phyloP scores from a whole-genome alignment of 1,284 basidiomycete species.

The Tetrapyrgos nigripes region DNA sequence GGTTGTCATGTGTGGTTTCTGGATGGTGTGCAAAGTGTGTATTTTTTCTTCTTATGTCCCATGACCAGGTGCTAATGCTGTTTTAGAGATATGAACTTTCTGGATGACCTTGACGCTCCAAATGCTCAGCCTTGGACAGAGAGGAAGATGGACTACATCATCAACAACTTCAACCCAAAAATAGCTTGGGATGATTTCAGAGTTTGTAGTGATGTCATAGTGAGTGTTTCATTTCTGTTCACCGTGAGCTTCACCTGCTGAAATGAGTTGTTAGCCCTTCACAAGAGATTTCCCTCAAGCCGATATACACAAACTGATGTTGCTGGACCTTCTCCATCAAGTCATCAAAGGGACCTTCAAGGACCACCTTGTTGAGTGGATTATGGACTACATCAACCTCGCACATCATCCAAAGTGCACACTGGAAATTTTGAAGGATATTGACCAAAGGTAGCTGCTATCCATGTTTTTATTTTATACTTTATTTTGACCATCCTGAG shows the following conservation, averaged over 20 bases:
- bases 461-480: not conserved
- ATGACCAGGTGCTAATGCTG: not conserved
- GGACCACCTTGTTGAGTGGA: constrained; percentile 32
- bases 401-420: constrained; percentile 18
- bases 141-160: not conserved
- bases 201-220: constrained; percentile 3
- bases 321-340: constrained; percentile 38
- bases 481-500: not conserved
- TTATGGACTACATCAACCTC: constrained; percentile 23
- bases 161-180: constrained; percentile 14
- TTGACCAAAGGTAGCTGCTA: constrained; percentile 31
- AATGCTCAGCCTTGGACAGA: not conserved
- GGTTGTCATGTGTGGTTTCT: constrained; percentile 15
- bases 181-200: constrained; percentile 14
- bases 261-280: constrained; percentile 3
- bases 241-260: not conserved
- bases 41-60: not conserved
- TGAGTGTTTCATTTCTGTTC: not conserved
- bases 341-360: constrained; percentile 37
- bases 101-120: constrained; percentile 9
- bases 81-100: constrained; percentile 10
- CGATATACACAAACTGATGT: constrained; percentile 31
- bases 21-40: constrained; percentile 23
- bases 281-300: constrained; percentile 22
- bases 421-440: constrained; percentile 25